A percentile compares a stretch with the other conserved stretches of the same genome.
These are phyloP conservation scores for Ceratopteris richardii DNA, from an alignment of 75 land plant species.

Conservation along the genomic window DNA sequence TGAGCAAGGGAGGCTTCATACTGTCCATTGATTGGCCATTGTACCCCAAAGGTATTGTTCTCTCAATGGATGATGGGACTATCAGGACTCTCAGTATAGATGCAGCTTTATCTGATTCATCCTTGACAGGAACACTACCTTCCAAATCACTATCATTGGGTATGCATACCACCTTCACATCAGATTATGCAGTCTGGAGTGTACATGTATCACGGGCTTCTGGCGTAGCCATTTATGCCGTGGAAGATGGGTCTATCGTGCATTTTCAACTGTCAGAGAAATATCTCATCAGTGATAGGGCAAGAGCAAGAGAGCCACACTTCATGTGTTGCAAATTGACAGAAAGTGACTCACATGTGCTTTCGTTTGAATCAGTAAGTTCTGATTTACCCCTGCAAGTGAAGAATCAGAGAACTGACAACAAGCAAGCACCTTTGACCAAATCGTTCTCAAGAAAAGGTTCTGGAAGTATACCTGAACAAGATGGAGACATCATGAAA, in stretches of 20 bases:
- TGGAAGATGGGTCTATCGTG: conserved; percentile 62
- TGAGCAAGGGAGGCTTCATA: conserved; percentile 32
- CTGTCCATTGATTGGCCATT: conserved; percentile 70
- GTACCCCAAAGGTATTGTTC: conserved; percentile 66
- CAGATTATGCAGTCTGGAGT: conserved; percentile 72
- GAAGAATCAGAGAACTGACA: conserved; percentile 31
- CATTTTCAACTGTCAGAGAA: conserved; percentile 71
- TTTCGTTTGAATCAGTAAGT: conserved; percentile 40
- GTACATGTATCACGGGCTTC: conserved; percentile 55
- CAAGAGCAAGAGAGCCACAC: conserved; percentile 44
- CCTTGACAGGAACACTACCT: conserved; percentile 64
- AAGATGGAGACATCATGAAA: conserved; percentile 4
- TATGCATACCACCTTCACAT: conserved; percentile 34
- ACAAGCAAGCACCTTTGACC: not conserved
- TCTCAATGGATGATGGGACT: conserved; percentile 86
- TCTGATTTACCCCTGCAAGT: conserved; percentile 26
- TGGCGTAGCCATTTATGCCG: conserved; percentile 84
- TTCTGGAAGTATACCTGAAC: not conserved
- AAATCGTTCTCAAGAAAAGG: not conserved
- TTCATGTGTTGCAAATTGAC: conserved; percentile 49
- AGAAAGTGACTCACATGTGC: conserved; percentile 19
- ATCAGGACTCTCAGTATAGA: conserved; percentile 50
- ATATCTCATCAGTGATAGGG: conserved; percentile 53
- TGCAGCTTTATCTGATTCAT: conserved; percentile 45
- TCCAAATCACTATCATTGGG: conserved; percentile 50